Percentiles rank a stretch among this genome's conserved stretches.
These are phyloP conservation scores for Botrytis aclada DNA, from an alignment of 2,329 filamentous ascomycete genomes.

Conservation along the genomic window DNA sequence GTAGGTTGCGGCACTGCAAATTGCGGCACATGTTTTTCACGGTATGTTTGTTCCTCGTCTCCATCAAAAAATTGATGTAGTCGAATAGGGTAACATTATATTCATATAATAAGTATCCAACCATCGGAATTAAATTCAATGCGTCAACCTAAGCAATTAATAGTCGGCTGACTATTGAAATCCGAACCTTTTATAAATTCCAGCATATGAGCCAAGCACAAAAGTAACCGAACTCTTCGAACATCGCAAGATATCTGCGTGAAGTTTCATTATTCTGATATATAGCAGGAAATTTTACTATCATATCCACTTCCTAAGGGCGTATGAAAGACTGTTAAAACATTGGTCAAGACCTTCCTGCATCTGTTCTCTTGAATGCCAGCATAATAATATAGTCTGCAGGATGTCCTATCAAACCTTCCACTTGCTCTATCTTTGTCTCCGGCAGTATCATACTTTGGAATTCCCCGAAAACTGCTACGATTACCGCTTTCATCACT, in stretches of 20 bases:
- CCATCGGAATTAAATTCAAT: too few species aligned
- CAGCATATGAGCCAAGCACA: too few species aligned
- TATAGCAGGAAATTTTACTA: too few species aligned
- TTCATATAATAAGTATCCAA: too few species aligned
- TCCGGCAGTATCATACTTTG: conserved; percentile 58
- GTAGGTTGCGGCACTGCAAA: background rate
- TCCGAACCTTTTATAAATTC: too few species aligned
- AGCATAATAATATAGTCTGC: background rate
- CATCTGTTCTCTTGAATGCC: background rate
- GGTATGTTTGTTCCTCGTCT: background rate
- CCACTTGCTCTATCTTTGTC: conserved; percentile 57
- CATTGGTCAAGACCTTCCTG: background rate
- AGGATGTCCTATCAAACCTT: conserved; percentile 34
- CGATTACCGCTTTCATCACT: conserved; percentile 69
- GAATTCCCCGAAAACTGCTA: conserved; percentile 66
- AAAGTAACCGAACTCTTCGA: too few species aligned
- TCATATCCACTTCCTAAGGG: too few species aligned
- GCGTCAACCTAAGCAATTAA: too few species aligned
- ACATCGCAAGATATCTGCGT: too few species aligned
- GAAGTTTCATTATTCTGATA: too few species aligned
- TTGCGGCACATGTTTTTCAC: background rate
- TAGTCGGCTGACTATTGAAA: too few species aligned
- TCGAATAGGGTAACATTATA: background rate
- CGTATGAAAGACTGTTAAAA: background rate
- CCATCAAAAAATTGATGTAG: background rate